Base-by-base conservation (phyloP, 768 basidiomycete species). In the Termitomyces sp. region DNA sequence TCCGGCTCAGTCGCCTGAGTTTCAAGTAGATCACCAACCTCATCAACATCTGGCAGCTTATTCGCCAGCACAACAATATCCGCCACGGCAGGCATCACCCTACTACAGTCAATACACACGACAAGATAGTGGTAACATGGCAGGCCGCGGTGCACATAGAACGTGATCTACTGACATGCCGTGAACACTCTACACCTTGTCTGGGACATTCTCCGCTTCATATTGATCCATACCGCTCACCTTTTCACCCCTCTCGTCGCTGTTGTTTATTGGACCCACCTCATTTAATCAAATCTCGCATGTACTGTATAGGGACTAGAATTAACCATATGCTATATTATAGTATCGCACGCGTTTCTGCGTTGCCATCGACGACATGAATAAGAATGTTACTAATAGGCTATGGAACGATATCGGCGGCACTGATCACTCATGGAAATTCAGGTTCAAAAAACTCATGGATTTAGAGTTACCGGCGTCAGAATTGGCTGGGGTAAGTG, bases 131-230 rank as follows among this genome's bases (percentile, higher is more conserved):
- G 66, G 62, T 51, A 66, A 79, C 64, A 72, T 77, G 73, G 75
- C 78, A 35, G 79, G 78, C 55, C 76, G 78, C 51, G 79, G 80
- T 40, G 70, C 75, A 22, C 71, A 69, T 71, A 70, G 76, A 70
- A 73, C 68, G 64, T 69, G 58, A 51, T 48, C 22, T 16, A 32
- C 32, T 40, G 6, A 35, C n/a, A 11, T 38, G 28, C 48, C 44
- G 53, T 46, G 51, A 15, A 52, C 20, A 52, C 18, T n/a, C n/a
- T 49, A 38, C 28, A 8, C 39, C 18, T 56, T 58, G 20, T 39
- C 9, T 50, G 32, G 50, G 51, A 44, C 45, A 48, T 40, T 59
- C 28, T 42, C 55, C 51, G 38, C 22, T 54, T 50, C 38, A 58
- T 49, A 28, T 36, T 33, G n/a, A 24, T 44, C 22, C 11, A 55